phyloP scores from a whole-genome alignment of 257 asterid species.

The Plantago elongata region DNA sequence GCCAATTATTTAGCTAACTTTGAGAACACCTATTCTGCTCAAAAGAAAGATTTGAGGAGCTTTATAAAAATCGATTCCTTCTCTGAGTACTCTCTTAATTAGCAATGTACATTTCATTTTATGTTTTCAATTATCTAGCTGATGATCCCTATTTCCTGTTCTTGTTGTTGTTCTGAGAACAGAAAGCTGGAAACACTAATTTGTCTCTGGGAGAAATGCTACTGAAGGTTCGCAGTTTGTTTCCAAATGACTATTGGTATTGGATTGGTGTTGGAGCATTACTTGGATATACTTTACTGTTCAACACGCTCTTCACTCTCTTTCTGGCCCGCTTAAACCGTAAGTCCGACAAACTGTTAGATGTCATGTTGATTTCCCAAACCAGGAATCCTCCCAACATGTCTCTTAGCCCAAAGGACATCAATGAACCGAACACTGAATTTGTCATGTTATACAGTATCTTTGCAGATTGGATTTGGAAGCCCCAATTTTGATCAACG shows the following conservation, averaged over 20 bases:
- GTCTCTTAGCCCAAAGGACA: too few species aligned
- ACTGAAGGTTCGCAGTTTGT: constrained; percentile 51
- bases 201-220: constrained; percentile 46
- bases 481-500: constrained; percentile 18
- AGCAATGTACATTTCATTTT: constrained; percentile 1
- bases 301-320: constrained; percentile 48
- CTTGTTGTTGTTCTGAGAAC: constrained; percentile 16
- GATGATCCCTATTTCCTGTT: constrained; percentile 5
- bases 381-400: background rate
- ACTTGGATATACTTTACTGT: constrained; percentile 49
- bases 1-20: constrained; percentile 1
- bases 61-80: background rate
- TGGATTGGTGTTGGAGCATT: constrained; percentile 68
- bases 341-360: constrained; percentile 39
- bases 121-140: background rate
- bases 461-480: background rate
- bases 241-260: constrained; percentile 52
- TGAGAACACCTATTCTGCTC: constrained; percentile 3
- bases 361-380: background rate
- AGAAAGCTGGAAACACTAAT: constrained; percentile 38
- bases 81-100: background rate
- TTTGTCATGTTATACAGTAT: too few species aligned
- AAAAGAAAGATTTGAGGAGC: background rate
- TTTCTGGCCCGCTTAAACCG: constrained; percentile 64
- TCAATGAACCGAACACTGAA: too few species aligned